Percentiles rank a stretch among this genome's conserved stretches.
Evolutionary conservation across 306 rosid genomes (phyloP).

Genomic region (Prunus salicina): DNA sequence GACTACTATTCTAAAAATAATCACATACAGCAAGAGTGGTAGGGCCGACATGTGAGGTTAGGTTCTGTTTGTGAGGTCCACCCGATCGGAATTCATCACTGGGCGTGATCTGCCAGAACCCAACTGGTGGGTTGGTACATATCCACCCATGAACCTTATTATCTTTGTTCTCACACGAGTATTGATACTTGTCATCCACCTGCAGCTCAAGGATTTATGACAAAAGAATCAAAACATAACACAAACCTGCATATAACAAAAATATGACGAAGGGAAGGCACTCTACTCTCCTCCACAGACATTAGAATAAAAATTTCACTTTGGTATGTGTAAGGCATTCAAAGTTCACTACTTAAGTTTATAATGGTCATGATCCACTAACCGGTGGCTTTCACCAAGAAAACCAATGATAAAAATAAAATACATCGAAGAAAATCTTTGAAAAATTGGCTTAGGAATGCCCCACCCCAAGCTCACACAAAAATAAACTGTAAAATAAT

Average conservation of each 20-base stretch:
- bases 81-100: constrained; percentile 91
- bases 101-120: constrained; percentile 87
- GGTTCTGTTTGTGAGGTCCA: constrained; percentile 84
- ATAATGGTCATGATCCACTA: neutral
- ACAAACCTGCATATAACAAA: constrained; percentile 15
- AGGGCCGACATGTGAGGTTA: constrained; percentile 96
- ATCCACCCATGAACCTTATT: constrained; percentile 87
- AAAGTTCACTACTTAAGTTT: neutral
- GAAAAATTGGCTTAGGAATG: neutral
- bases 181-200: constrained; percentile 85
- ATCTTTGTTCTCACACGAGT: constrained; percentile 77
- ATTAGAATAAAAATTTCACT: neutral
- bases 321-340: neutral
- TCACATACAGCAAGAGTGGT: constrained; percentile 78
- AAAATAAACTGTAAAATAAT: neutral
- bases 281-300: neutral
- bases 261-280: neutral
- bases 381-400: neutral
- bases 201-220: constrained; percentile 30
- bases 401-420: neutral
- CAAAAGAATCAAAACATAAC: constrained; percentile 16
- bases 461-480: neutral
- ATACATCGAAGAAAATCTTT: neutral
- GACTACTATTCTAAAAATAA: neutral
- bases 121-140: constrained; percentile 50